These are phyloP conservation scores for Avena sativa DNA, from an alignment of 176 grass and related monocot species.

Conservation along the genomic window DNA sequence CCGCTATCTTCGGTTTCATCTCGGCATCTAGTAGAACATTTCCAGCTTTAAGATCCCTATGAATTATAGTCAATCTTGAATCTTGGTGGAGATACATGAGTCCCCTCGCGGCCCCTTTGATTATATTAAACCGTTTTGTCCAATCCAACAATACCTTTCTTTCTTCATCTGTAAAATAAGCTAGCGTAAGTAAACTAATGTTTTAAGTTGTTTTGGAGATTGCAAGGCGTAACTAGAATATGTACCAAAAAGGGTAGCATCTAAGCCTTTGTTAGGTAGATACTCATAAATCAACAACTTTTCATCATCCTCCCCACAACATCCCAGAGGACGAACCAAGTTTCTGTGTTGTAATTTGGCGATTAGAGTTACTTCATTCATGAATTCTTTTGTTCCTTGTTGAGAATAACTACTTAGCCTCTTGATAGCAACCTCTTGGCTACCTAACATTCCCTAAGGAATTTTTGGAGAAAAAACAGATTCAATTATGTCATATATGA, in stretches of 20 bases:
- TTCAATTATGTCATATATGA: too few species aligned
- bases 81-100: constrained; percentile 65
- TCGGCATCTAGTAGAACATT: constrained; percentile 53
- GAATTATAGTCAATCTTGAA: constrained; percentile 57
- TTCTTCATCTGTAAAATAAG: neutral
- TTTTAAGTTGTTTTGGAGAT: neutral
- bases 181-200: neutral
- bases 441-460: constrained; percentile 37
- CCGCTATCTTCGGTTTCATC: constrained; percentile 54
- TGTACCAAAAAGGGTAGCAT: constrained; percentile 43
- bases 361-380: constrained; percentile 43
- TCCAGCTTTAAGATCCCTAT: constrained; percentile 50
- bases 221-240: neutral
- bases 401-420: constrained; percentile 42
- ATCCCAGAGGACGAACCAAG: constrained; percentile 45
- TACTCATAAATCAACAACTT: constrained; percentile 55
- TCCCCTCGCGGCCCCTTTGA: constrained; percentile 50
- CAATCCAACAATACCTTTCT: constrained; percentile 44
- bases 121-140: constrained; percentile 45
- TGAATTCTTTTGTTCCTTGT: constrained; percentile 49
- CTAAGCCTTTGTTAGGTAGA: constrained; percentile 40
- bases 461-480: neutral
- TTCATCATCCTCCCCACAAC: constrained; percentile 45
- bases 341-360: constrained; percentile 52
- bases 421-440: constrained; percentile 52